Percentiles rank a stretch among this genome's conserved stretches.
Evolutionary conservation across 2,329 filamentous ascomycete genomes (phyloP).

Genomic region (Scorias spongiosa): DNA sequence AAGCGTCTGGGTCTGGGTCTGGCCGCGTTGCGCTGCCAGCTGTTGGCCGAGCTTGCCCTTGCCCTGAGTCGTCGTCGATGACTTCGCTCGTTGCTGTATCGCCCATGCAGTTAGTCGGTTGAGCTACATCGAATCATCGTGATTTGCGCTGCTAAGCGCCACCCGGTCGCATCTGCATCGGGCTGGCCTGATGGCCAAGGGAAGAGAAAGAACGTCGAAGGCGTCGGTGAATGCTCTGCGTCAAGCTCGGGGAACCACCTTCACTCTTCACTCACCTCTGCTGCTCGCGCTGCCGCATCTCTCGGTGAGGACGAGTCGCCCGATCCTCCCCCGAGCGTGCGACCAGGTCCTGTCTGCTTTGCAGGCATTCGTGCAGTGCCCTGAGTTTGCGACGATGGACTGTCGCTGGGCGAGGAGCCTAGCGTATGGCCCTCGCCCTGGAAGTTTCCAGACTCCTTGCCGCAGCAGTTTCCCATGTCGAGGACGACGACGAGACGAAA

Average conservation of each 20-base stretch:
- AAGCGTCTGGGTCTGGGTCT: constrained; percentile 53
- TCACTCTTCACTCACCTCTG: constrained; percentile 46
- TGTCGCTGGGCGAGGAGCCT: constrained; percentile 37
- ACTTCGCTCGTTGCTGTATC: constrained; percentile 50
- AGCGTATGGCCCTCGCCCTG: constrained; percentile 57
- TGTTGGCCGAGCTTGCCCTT: constrained; percentile 57
- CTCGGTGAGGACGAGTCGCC: constrained; percentile 42
- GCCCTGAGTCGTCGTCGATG: constrained; percentile 31
- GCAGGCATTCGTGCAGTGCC: constrained; percentile 26
- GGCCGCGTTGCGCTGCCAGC: constrained; percentile 59
- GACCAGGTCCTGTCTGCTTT: constrained; percentile 34
- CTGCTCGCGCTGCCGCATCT: constrained; percentile 61
- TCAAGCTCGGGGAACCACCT: too few relatives aligned
- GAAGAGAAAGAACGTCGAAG: too few relatives aligned
- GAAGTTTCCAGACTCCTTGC: constrained; percentile 57
- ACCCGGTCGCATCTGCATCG: background rate
- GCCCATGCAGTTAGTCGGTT: constrained; percentile 1
- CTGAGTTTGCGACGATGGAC: constrained; percentile 25
- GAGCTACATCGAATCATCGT: background rate
- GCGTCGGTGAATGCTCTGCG: too few relatives aligned
- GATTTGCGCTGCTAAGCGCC: background rate
- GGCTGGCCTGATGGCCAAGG: background rate
- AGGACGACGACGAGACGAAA: background rate
- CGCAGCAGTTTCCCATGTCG: constrained; percentile 74
- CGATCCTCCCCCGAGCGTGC: constrained; percentile 42